These are phyloP conservation scores for Xanthoceras sorbifolium DNA, from an alignment of 345 rosid genomes.

Conservation along the genomic window DNA sequence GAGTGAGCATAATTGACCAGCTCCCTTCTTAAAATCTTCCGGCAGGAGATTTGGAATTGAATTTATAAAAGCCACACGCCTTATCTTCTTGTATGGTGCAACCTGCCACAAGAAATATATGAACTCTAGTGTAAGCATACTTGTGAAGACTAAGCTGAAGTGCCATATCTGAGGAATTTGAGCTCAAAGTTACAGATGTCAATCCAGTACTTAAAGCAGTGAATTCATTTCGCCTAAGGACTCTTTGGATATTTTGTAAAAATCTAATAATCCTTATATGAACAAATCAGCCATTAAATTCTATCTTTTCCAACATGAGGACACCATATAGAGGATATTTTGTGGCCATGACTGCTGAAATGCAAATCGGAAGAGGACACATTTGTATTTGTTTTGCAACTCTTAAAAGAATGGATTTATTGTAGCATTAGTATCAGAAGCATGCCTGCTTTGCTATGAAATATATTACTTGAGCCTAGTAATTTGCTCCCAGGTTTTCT, in stretches of 20 bases:
- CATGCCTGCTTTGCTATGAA: conserved; percentile 69
- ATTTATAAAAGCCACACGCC: conserved; percentile 68
- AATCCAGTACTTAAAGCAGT: background rate
- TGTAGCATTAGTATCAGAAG: background rate
- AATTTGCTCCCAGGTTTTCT: conserved; percentile 66
- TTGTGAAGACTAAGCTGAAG: background rate
- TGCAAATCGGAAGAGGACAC: background rate
- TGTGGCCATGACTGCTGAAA: background rate
- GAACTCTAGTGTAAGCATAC: background rate
- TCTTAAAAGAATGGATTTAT: background rate
- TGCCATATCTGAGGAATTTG: background rate
- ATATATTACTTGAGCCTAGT: conserved; percentile 63
- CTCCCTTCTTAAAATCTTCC: conserved; percentile 80
- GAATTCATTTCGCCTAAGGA: background rate
- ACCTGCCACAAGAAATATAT: conserved; percentile 46
- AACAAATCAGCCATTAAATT: background rate
- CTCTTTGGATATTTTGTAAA: background rate
- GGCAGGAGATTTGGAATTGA: conserved; percentile 70
- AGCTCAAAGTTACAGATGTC: background rate
- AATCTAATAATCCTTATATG: background rate
- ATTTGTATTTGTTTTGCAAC: background rate
- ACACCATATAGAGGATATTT: background rate
- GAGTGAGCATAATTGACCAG: conserved; percentile 43
- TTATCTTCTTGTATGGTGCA: conserved; percentile 79
- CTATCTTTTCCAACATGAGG: background rate